phyloP scores from a whole-genome alignment of 805 yeast genomes.

The Saccharomycopsis guyanensis region DNA sequence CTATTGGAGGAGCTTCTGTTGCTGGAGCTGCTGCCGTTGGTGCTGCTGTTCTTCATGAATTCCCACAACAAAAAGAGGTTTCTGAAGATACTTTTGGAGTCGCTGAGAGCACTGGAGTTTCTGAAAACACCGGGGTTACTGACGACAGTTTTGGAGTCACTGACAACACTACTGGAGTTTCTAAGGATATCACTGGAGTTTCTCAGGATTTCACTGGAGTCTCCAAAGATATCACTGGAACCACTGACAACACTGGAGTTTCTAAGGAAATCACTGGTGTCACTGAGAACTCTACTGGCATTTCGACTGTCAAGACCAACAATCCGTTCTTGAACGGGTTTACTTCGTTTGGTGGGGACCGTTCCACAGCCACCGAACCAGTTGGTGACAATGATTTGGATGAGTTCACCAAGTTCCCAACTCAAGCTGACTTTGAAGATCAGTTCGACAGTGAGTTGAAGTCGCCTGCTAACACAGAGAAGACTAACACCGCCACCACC shows the following conservation, averaged over 20 bases:
- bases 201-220: too few species aligned
- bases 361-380: conserved; percentile 1
- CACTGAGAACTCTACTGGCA: not conserved
- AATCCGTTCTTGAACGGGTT: conserved; percentile 15
- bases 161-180: too few species aligned
- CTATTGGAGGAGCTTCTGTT: conserved; percentile 28
- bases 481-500: conserved; percentile 23
- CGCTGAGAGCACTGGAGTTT: too few species aligned
- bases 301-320: conserved; percentile 1
- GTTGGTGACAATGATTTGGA: conserved; percentile 5
- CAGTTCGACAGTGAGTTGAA: conserved; percentile 13
- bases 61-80: too few species aligned
- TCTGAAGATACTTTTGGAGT: too few species aligned
- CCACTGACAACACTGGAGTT: too few species aligned
- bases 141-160: too few species aligned
- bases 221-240: too few species aligned
- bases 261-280: too few species aligned
- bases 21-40: conserved; percentile 25
- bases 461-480: conserved; percentile 20
- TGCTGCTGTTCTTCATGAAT: conserved; percentile 24
- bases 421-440: conserved; percentile 20
- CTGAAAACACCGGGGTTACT: too few species aligned
- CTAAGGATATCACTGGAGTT: too few species aligned
- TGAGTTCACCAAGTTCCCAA: conserved; percentile 15
- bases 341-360: not conserved